Evolutionary conservation across 2,329 filamentous ascomycete species (phyloP).

Genomic region (Fusarium newnesense): DNA sequence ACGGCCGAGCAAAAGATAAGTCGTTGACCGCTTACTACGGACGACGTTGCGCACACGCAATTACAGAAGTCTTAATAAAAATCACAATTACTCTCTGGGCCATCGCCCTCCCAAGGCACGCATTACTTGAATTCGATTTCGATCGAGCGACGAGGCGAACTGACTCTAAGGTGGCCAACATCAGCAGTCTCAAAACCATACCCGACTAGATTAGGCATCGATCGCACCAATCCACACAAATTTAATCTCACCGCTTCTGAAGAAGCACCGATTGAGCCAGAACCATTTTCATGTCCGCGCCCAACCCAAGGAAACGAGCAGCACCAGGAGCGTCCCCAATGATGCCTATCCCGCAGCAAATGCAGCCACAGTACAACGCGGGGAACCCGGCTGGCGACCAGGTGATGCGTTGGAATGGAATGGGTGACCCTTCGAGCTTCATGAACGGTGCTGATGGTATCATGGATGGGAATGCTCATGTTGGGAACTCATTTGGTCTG

Average conservation of each 20-base stretch:
- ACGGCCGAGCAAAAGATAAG: conserved; percentile 7
- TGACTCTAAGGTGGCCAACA: conserved; percentile 9
- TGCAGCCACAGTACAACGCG: conserved; percentile 59
- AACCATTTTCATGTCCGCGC: conserved; percentile 55
- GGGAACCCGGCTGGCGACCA: conserved; percentile 60
- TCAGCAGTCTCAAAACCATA: conserved; percentile 22
- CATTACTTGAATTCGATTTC: conserved; percentile 4
- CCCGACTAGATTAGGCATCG: conserved; percentile 35
- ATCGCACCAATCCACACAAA: conserved; percentile 20
- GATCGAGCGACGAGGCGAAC: conserved; percentile 15
- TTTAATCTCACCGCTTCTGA: conserved; percentile 15
- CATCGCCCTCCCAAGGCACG: background rate
- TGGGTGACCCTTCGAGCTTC: conserved; percentile 51
- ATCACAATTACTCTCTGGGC: background rate
- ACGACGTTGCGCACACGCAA: conserved; percentile 10
- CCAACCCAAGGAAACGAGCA: conserved; percentile 74
- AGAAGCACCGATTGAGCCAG: conserved; percentile 17
- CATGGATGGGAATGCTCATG: conserved; percentile 47
- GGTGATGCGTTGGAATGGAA: conserved; percentile 58
- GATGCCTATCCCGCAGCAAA: conserved; percentile 61
- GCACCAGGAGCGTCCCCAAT: conserved; percentile 77
- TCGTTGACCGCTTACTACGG: conserved; percentile 22
- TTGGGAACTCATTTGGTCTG: conserved; percentile 53
- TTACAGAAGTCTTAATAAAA: conserved; percentile 19
- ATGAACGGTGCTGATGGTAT: conserved; percentile 38